Percentiles rank a stretch among this genome's conserved stretches.
phyloP scores from a whole-genome alignment of 257 asterid genomes.

The Galeopsis tetrahit region DNA sequence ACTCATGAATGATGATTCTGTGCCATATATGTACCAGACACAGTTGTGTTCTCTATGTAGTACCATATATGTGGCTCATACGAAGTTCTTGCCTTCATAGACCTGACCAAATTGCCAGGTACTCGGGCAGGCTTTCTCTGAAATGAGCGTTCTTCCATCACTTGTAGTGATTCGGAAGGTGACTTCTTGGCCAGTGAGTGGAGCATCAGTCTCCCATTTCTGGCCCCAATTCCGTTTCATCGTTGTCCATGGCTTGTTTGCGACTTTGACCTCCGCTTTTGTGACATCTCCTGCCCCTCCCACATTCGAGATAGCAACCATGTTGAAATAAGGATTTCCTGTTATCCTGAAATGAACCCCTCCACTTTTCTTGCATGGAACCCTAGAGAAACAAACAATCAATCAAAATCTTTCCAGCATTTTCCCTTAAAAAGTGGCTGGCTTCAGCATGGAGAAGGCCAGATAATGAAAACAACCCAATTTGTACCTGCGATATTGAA shows the following conservation, averaged over 20 bases:
- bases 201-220: constrained; percentile 44
- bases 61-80: neutral
- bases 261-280: constrained; percentile 39
- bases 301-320: constrained; percentile 48
- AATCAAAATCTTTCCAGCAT: neutral
- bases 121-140: constrained; percentile 29
- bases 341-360: constrained; percentile 47
- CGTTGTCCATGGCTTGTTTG: constrained; percentile 30
- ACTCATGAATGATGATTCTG: neutral
- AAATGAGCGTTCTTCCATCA: constrained; percentile 40
- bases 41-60: too few relatives aligned
- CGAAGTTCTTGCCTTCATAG: constrained; percentile 43
- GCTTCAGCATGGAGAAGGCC: neutral
- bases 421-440: neutral
- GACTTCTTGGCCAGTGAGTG: constrained; percentile 39
- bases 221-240: constrained; percentile 50
- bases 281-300: constrained; percentile 55
- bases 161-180: constrained; percentile 48
- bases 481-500: constrained; percentile 45
- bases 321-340: constrained; percentile 48
- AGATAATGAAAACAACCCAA: too few relatives aligned
- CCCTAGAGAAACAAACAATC: constrained; percentile 34
- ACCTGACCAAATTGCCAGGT: constrained; percentile 56
- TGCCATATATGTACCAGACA: neutral
- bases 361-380: constrained; percentile 57